Percentiles rank a stretch among this genome's conserved stretches.
Evolutionary conservation across 768 basidiomycete genomes (phyloP).

Genomic region (Amyloporia xantha): DNA sequence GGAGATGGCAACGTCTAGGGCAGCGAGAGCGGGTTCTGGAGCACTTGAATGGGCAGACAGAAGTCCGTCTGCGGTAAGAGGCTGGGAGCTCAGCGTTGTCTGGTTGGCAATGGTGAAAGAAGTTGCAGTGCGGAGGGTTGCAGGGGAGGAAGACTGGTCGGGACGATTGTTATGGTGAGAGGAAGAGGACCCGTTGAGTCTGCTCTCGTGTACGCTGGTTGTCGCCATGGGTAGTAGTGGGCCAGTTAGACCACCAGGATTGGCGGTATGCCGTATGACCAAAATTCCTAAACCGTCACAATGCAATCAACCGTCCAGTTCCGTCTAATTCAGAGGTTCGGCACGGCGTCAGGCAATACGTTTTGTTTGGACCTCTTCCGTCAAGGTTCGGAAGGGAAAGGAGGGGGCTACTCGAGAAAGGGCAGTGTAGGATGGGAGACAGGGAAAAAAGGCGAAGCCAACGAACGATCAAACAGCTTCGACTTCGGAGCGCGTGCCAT

Average conservation of each 20-base stretch:
- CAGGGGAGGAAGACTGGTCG: conserved; percentile 16
- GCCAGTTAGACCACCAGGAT: too few relatives aligned
- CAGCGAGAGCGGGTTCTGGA: conserved; percentile 46
- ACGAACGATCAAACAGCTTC: background rate
- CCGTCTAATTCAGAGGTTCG: too few relatives aligned
- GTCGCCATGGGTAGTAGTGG: background rate
- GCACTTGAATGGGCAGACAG: conserved; percentile 47
- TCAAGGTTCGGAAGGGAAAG: too few relatives aligned
- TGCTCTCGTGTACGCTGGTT: background rate
- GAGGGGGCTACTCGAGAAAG: too few relatives aligned
- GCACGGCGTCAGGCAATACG: too few relatives aligned
- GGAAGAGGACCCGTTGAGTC: conserved; percentile 2
- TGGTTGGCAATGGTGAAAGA: conserved; percentile 18
- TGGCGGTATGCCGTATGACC: too few relatives aligned
- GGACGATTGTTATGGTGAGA: conserved; percentile 14
- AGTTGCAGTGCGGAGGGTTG: conserved; percentile 12
- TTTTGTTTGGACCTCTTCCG: too few relatives aligned
- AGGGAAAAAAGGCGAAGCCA: too few relatives aligned
- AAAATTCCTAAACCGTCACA: too few relatives aligned
- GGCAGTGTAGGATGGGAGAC: background rate
- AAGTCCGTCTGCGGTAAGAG: conserved; percentile 46
- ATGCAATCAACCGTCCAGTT: too few relatives aligned
- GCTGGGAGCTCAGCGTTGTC: conserved; percentile 23
- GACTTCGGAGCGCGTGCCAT: background rate
- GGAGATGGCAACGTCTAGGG: conserved; percentile 68